Conservation (phyloP, 2,329 filamentous ascomycete species). For the Sphaerulina musiva region DNA sequence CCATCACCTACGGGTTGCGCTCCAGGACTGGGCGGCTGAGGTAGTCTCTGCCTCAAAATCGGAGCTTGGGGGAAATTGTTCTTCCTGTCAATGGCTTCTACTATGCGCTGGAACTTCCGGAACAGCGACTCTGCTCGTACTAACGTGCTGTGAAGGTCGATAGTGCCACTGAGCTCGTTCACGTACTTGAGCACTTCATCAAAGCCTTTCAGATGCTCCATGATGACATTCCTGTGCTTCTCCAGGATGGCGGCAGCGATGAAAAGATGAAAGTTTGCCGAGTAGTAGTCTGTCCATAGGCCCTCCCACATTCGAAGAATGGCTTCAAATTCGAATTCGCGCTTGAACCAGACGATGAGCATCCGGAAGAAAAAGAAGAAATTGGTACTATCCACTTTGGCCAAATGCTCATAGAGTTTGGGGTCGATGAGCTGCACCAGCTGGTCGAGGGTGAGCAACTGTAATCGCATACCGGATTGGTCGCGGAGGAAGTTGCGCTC, state of each 20-base stretch:
- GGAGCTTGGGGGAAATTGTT: constrained; percentile 65
- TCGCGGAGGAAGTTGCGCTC: constrained; percentile 94
- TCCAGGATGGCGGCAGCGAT: constrained; percentile 89
- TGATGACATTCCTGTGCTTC: constrained; percentile 92
- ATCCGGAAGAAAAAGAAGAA: constrained; percentile 99
- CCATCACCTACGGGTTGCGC: constrained; percentile 22
- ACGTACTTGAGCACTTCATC: constrained; percentile 98
- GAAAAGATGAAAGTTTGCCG: constrained; percentile 88
- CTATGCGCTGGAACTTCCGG: constrained; percentile 75
- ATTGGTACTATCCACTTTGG: constrained; percentile 88
- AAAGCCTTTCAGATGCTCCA: constrained; percentile 88
- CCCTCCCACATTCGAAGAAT: constrained; percentile 84
- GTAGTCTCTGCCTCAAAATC: constrained; percentile 42
- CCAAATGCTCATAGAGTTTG: constrained; percentile 81
- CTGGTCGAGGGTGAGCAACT: constrained; percentile 85
- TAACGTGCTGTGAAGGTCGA: constrained; percentile 80
- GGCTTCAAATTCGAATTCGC: constrained; percentile 87
- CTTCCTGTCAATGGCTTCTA: constrained; percentile 90
- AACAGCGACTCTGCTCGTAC: constrained; percentile 85
- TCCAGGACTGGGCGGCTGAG: constrained; percentile 26
- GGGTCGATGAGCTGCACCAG: constrained; percentile 96
- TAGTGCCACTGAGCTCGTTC: constrained; percentile 88
- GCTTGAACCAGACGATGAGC: constrained; percentile 97
- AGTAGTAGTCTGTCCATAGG: constrained; percentile 88
- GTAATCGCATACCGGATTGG: constrained; percentile 90